Base-by-base conservation (phyloP, 805 yeast genomes). In the Lachancea kluyveri region DNA sequence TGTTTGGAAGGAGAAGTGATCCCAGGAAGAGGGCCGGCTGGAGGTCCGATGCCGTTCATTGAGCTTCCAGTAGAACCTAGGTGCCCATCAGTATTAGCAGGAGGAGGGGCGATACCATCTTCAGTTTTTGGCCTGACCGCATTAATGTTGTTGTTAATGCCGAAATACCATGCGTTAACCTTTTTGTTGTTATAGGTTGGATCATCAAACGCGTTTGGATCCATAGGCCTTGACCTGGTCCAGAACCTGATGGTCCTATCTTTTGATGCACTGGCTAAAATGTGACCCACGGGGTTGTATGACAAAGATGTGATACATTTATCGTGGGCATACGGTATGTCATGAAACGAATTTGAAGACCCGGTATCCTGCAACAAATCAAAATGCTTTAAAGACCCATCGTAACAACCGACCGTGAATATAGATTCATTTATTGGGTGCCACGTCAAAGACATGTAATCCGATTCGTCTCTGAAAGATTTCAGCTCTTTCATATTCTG, bases 281-380 rank as follows among this genome's bases (percentile, higher is more conserved):
- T 64, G 59, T 92, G 96, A 3, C 99, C 99, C 46, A 83, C 64
- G 2, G 97, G 97, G 58, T 88, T 96, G 53, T 87, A 92, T 39
- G 88, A 90, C 35, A 92, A 57, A 3, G 94, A 76, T 58, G 90
- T 87, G 31, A 92, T 76, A 3, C 95, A 94, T 62, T 84, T 83
- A 49, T 87, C 96, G 56, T 92, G 99, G 0, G 97, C 98, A 58
- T 73, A 79, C 3, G 96, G 96, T 21, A 92, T 82, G 11, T 56
- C 48, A 39, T 80, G 88, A 22, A 61, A 62, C 7, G 78, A 69
- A 11, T 45, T 42, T 3, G 41, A 35, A 13, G 30, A 26, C 8
- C 52, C 53, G 6, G 54, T 36, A 49, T 50, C 70, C 62, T 62
- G 66, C 12, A 54, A 15, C 8, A 56, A n/a, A 27, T 64, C 69